phyloP scores from a whole-genome alignment of 306 rosid genomes.

The Sesbania bispinosa region DNA sequence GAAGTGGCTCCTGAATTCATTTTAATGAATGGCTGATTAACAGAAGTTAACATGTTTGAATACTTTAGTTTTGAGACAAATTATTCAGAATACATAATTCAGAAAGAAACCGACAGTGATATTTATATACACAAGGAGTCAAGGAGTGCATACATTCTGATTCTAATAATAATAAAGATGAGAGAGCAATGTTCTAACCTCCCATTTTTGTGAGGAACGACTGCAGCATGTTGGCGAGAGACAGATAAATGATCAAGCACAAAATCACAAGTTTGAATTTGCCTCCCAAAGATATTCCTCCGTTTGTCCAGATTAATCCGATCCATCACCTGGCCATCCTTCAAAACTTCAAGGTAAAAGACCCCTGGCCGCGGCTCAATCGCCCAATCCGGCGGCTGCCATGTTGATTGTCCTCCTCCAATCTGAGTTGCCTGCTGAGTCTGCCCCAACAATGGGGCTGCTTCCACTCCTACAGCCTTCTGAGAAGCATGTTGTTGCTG shows the following conservation, averaged over 20 bases:
- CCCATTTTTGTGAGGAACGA: constrained; percentile 94
- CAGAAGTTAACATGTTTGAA: not conserved
- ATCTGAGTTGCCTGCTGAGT: constrained; percentile 63
- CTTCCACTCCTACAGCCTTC: constrained; percentile 47
- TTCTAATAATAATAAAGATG: constrained; percentile 6
- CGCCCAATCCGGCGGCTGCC: constrained; percentile 99
- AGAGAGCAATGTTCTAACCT: constrained; percentile 50
- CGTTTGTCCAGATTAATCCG: constrained; percentile 67
- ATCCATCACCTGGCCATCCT: constrained; percentile 82
- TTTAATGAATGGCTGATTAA: not conserved
- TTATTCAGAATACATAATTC: not conserved
- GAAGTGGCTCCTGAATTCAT: not conserved
- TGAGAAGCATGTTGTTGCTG: constrained; percentile 44
- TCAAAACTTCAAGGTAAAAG: constrained; percentile 75
- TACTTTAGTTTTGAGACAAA: not conserved
- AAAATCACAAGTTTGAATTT: constrained; percentile 69
- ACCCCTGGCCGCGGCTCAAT: constrained; percentile 90
- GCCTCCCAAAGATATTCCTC: constrained; percentile 84
- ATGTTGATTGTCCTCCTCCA: constrained; percentile 84
- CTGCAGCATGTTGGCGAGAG: constrained; percentile 97
- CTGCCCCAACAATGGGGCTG: constrained; percentile 67
- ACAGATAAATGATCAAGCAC: constrained; percentile 98
- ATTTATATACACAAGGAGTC: not conserved
- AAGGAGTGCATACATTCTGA: too few species aligned
- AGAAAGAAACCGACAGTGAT: not conserved